phyloP scores from a whole-genome alignment of 106 monocot species.

The Triglochin maritima region DNA sequence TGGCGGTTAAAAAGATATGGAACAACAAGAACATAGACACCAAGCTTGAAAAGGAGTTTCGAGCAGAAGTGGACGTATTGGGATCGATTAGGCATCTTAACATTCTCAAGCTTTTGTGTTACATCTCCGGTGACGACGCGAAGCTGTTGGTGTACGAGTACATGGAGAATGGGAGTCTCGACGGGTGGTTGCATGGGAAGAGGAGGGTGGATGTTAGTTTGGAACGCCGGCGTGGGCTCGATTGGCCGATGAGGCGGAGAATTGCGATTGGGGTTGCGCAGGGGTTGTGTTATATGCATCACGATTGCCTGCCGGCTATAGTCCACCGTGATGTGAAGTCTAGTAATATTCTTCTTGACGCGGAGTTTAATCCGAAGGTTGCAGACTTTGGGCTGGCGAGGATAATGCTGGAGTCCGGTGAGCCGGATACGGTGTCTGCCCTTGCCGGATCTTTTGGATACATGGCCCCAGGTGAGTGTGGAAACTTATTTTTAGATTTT shows the following conservation, averaged over 20 bases:
- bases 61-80: conserved; percentile 32
- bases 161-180: conserved; percentile 63
- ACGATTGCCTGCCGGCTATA: conserved; percentile 46
- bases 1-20: conserved; percentile 48
- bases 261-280: conserved; percentile 62
- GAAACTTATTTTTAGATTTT: not conserved
- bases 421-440: conserved; percentile 30
- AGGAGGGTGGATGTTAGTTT: not conserved
- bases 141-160: conserved; percentile 85
- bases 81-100: conserved; percentile 47
- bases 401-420: conserved; percentile 26
- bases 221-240: not conserved
- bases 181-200: conserved; percentile 49
- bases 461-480: conserved; percentile 61
- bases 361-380: conserved; percentile 42
- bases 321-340: conserved; percentile 83
- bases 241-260: conserved; percentile 68
- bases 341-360: conserved; percentile 72
- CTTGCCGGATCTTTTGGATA: conserved; percentile 65
- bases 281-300: conserved; percentile 85
- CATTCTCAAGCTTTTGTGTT: conserved; percentile 74
- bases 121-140: conserved; percentile 38
- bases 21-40: conserved; percentile 14
- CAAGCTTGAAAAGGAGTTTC: conserved; percentile 29
- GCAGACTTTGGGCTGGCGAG: conserved; percentile 77